Conservation (phyloP, 2,329 filamentous ascomycete species). For the Balansia obtecta region DNA sequence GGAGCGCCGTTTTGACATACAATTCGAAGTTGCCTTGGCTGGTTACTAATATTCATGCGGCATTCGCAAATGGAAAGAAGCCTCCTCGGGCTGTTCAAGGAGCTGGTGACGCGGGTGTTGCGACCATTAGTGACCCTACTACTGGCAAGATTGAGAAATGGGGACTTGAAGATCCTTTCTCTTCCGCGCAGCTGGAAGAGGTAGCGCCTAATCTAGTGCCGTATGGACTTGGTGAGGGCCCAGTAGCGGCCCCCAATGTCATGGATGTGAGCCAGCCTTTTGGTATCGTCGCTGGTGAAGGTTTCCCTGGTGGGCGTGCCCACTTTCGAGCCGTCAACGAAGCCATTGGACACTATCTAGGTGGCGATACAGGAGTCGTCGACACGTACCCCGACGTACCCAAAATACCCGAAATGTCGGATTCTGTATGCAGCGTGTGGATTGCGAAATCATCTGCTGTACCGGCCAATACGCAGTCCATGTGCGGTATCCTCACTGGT, state of each 20-base stretch:
- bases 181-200: conserved; percentile 68
- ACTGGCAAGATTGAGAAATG: conserved; percentile 67
- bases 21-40: conserved; percentile 71
- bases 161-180: conserved; percentile 65
- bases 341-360: conserved; percentile 64
- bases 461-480: conserved; percentile 58
- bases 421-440: conserved; percentile 73
- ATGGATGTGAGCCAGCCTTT: conserved; percentile 85
- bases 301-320: conserved; percentile 67
- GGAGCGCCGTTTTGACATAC: conserved; percentile 69
- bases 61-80: conserved; percentile 61
- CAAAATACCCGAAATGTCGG: conserved; percentile 53
- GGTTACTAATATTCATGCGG: conserved; percentile 68
- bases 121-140: conserved; percentile 70
- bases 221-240: conserved; percentile 68
- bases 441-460: conserved; percentile 71
- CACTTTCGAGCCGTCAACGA: conserved; percentile 69
- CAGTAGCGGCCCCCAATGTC: conserved; percentile 67
- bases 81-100: conserved; percentile 74
- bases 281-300: conserved; percentile 76
- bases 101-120: conserved; percentile 62
- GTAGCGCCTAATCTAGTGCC: conserved; percentile 59
- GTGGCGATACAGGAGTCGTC: conserved; percentile 44
- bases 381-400: conserved; percentile 64
- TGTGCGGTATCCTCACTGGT: conserved; percentile 72